Base-by-base conservation (phyloP, 2,329 filamentous ascomycete genomes). In the Phialemonium atrogriseum region DNA sequence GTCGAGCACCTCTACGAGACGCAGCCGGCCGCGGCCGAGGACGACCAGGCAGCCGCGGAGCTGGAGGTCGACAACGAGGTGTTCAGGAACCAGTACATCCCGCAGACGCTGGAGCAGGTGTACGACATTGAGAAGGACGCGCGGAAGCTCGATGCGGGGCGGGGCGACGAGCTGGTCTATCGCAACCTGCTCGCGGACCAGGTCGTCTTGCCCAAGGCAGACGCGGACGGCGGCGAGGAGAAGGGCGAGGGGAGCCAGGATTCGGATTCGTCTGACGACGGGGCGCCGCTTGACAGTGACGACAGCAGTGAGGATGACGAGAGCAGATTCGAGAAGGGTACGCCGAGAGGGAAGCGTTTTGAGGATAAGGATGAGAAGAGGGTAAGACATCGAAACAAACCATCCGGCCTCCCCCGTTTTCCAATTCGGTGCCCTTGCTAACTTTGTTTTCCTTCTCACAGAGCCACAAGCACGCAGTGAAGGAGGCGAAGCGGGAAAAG, bases 71-170 rank as follows among this genome's bases (percentile, higher is more conserved):
- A 94, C 47, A 85, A 87, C 35, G 84, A 91, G 43, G 91, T 96
- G 5, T 98, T 95, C 64, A 75, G 89, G 47, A 83, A 94, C 49
- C 86, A 95, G 55, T 98, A 93, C 56, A 96, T 98, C 32, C 91
- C 91, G 1, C 88, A 94, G 56, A 96, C 84, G 0, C 68, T 98
- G 25, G 84, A 96, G 45, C 86, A 98, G 51, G 89, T 98, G 5
- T 95, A 95, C 56, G 88, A 98, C 52, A 79, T 94, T 30, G 91
- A 96, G 58, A 81, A 88, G 45, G 91, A 96, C 45, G 84, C 79
- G 2, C 80, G 85, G 46, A 79, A 78, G 53, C 72, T 94, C 14
- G 74, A 74, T 7, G 69, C 77, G 25, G 87, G 86, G 5, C 70
- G 82, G 41, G 84, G 80, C 13, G 73, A 76, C 10, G 77, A 82